Evolutionary conservation across 805 yeast species (phyloP).

Genomic region (Ogataea trehalophila): DNA sequence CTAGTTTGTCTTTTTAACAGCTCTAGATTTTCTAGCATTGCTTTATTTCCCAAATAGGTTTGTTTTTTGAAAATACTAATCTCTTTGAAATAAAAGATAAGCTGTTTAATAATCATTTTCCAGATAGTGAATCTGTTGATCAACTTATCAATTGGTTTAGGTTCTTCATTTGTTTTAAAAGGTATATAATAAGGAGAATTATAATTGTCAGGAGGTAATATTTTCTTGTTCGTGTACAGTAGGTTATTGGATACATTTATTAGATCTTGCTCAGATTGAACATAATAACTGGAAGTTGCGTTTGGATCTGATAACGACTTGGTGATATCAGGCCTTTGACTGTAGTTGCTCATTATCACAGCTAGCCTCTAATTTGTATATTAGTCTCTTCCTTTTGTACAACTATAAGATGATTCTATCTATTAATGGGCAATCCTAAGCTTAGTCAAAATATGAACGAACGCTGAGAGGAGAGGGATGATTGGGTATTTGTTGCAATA

Average conservation of each 20-base stretch:
- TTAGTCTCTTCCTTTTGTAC: no score
- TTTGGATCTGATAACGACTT: not conserved
- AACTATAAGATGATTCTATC: no score
- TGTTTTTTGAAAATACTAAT: conserved; percentile 48
- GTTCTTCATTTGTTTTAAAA: conserved; percentile 25
- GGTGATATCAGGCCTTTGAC: not conserved
- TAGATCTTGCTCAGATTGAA: no score
- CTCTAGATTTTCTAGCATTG: conserved; percentile 41
- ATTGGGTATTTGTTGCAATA: no score
- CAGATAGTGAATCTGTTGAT: conserved; percentile 54
- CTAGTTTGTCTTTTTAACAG: conserved; percentile 26
- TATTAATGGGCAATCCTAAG: no score
- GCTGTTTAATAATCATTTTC: conserved; percentile 50
- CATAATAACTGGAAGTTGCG: not conserved
- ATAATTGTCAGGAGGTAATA: conserved; percentile 29
- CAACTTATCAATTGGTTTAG: conserved; percentile 43
- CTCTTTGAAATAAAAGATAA: conserved; percentile 48
- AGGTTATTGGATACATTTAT: conserved; percentile 10
- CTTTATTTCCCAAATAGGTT: conserved; percentile 40
- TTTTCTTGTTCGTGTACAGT: conserved; percentile 17
- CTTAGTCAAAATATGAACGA: no score
- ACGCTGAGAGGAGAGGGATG: no score
- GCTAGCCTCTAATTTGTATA: no score
- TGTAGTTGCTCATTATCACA: not conserved
- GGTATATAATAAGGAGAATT: conserved; percentile 34